A percentile compares a stretch with the other conserved stretches of the same genome.
Evolutionary conservation across 331 rosid species (phyloP).

Genomic region (Malus hybrid): DNA sequence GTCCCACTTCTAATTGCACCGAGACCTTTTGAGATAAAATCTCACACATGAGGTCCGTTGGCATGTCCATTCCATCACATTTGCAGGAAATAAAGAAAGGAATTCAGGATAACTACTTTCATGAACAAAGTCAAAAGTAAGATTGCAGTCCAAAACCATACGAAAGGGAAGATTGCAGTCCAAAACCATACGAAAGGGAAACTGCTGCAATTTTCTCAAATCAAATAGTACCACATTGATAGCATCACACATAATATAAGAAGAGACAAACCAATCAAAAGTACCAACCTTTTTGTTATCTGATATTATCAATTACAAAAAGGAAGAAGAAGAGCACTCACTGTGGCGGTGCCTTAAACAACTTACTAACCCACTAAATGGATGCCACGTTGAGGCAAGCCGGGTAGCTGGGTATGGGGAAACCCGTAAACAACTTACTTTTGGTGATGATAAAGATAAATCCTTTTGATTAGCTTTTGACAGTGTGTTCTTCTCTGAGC

Average conservation of each 20-base stretch:
- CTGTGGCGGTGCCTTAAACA: too few relatives aligned
- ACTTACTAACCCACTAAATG: too few relatives aligned
- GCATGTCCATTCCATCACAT: background rate
- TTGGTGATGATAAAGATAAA: background rate
- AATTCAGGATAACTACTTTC: too few relatives aligned
- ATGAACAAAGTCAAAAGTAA: background rate
- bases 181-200: background rate
- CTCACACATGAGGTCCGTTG: too few relatives aligned
- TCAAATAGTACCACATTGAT: background rate
- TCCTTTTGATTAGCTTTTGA: too few relatives aligned
- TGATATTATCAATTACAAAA: too few relatives aligned
- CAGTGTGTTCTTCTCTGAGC: background rate
- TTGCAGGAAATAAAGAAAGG: background rate
- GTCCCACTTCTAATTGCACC: too few relatives aligned
- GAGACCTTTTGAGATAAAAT: too few relatives aligned
- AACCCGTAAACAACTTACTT: background rate
- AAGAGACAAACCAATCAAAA: background rate
- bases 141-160: too few relatives aligned
- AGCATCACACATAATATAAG: slow-evolving; percentile 3
- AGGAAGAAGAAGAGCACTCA: too few relatives aligned
- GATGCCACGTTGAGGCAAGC: too few relatives aligned
- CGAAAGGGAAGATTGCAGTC: background rate
- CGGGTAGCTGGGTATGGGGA: background rate
- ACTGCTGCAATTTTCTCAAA: background rate
- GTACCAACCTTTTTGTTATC: too few relatives aligned